These are phyloP conservation scores for Escallonia herrerae DNA, from an alignment of 129 eudicot genomes.

Conservation along the genomic window DNA sequence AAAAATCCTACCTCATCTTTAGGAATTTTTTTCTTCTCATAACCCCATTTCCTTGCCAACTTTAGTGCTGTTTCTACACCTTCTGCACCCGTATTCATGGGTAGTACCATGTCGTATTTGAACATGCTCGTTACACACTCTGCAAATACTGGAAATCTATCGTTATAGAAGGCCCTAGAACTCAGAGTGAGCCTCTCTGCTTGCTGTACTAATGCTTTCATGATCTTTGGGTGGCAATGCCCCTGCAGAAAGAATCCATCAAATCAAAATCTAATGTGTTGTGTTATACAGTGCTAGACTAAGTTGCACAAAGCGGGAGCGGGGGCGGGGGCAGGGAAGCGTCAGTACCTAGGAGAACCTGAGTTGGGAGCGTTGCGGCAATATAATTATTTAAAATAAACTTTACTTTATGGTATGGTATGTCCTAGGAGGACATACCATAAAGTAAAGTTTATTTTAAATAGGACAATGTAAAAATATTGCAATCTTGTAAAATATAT, in stretches of 20 bases:
- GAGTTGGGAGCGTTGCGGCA: too few species aligned
- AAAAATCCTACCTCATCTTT: conserved; percentile 57
- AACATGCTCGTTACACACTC: conserved; percentile 71
- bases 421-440: too few species aligned
- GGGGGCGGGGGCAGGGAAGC: too few species aligned
- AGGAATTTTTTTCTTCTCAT: conserved; percentile 78
- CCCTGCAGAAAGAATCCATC: conserved; percentile 49
- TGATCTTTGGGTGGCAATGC: conserved; percentile 93
- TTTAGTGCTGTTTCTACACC: conserved; percentile 97
- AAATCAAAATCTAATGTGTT: background rate
- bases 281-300: background rate
- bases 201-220: conserved; percentile 77
- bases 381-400: too few species aligned
- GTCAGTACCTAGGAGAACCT: too few species aligned
- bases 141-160: conserved; percentile 84
- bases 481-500: too few species aligned
- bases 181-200: conserved; percentile 81
- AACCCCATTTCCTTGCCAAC: conserved; percentile 95
- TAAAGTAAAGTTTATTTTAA: too few species aligned
- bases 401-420: too few species aligned
- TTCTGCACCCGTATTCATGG: conserved; percentile 99
- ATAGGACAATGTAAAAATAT: too few species aligned
- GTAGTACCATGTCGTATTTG: conserved; percentile 95
- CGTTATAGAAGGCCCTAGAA: conserved; percentile 94
- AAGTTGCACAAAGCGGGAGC: too few species aligned